A percentile compares a stretch with the other conserved stretches of the same genome.
Conservation (phyloP, 2,329 filamentous ascomycete genomes). For the Penicillium sp. region DNA sequence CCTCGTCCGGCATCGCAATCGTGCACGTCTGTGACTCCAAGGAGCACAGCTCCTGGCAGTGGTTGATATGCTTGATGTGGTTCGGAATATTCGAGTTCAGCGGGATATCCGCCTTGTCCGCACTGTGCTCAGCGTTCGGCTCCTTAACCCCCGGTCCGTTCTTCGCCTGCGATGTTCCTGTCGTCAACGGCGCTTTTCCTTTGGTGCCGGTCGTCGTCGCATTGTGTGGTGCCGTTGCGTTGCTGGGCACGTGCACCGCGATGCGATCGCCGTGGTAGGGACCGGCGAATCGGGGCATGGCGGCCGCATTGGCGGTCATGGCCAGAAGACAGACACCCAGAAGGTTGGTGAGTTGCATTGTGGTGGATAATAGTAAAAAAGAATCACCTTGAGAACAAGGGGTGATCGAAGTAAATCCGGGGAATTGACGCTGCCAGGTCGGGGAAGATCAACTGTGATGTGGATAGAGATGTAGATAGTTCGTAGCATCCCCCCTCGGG, state of each 20-base stretch:
- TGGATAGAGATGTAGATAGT: background rate
- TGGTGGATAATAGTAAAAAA: slow-evolving; percentile 5
- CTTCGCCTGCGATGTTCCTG: slow-evolving; percentile 8
- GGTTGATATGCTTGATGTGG: slow-evolving; percentile 19
- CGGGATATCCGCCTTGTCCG: background rate
- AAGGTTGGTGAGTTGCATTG: slow-evolving; percentile 26
- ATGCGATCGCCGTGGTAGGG: slow-evolving; percentile 21
- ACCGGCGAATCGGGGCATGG: slow-evolving; percentile 23
- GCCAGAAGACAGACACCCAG: slow-evolving; percentile 17
- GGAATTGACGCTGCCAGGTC: background rate
- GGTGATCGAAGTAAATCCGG: background rate
- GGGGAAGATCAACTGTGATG: background rate
- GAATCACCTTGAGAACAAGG: background rate
- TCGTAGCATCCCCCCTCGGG: background rate
- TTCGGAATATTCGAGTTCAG: slow-evolving; percentile 8
- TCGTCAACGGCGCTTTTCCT: slow-evolving; percentile 12
- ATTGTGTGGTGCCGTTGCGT: slow-evolving; percentile 18
- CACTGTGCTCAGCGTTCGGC: slow-evolving; percentile 1
- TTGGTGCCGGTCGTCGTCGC: slow-evolving; percentile 21
- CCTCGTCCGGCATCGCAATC: slow-evolving; percentile 29
- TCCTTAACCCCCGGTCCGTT: slow-evolving; percentile 1
- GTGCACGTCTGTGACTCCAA: slow-evolving; percentile 29
- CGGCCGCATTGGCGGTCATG: slow-evolving; percentile 18
- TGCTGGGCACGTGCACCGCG: slow-evolving; percentile 15
- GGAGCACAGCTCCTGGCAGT: slow-evolving; percentile 30